These are phyloP conservation scores for Fusarium hainanense DNA, from an alignment of 2,329 filamentous ascomycete genomes.

Conservation along the genomic window DNA sequence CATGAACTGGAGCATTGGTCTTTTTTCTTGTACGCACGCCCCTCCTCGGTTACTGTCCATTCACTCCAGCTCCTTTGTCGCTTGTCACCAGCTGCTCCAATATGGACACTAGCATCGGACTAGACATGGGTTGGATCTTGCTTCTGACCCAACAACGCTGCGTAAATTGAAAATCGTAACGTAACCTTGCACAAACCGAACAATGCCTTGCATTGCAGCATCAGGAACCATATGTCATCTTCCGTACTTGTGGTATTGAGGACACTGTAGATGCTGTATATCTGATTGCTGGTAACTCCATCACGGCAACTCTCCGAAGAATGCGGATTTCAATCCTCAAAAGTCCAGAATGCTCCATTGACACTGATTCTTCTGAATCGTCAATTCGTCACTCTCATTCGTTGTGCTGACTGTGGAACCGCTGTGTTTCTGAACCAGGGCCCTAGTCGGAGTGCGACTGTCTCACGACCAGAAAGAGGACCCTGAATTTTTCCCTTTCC, in stretches of 20 bases:
- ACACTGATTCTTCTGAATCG: slow-evolving; percentile 27
- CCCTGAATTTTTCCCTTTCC: slow-evolving; percentile 35
- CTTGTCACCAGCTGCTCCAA: slow-evolving; percentile 36
- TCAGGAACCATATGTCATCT: slow-evolving; percentile 27
- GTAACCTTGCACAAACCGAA: slow-evolving; percentile 35
- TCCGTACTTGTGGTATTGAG: background rate
- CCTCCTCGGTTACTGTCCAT: slow-evolving; percentile 22
- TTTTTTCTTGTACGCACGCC: slow-evolving; percentile 25
- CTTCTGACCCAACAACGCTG: slow-evolving; percentile 38
- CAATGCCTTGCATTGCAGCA: slow-evolving; percentile 33
- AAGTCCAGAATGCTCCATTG: slow-evolving; percentile 15
- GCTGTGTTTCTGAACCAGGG: slow-evolving; percentile 39
- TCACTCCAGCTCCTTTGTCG: slow-evolving; percentile 9
- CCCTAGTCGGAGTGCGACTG: slow-evolving; percentile 35
- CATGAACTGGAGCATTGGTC: slow-evolving; percentile 31
- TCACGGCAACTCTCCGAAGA: slow-evolving; percentile 7
- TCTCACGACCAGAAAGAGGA: slow-evolving; percentile 41
- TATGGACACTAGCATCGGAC: slow-evolving; percentile 40
- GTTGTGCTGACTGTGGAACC: slow-evolving; percentile 35
- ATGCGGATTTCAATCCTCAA: slow-evolving; percentile 24
- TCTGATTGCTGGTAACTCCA: slow-evolving; percentile 3
- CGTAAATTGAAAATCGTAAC: slow-evolving; percentile 24
- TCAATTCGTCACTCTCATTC: slow-evolving; percentile 31
- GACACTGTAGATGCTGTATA: background rate
- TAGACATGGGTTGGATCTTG: slow-evolving; percentile 41